Evolutionary conservation across 768 basidiomycete genomes (phyloP).

Genomic region (Suillus tomentosus): DNA sequence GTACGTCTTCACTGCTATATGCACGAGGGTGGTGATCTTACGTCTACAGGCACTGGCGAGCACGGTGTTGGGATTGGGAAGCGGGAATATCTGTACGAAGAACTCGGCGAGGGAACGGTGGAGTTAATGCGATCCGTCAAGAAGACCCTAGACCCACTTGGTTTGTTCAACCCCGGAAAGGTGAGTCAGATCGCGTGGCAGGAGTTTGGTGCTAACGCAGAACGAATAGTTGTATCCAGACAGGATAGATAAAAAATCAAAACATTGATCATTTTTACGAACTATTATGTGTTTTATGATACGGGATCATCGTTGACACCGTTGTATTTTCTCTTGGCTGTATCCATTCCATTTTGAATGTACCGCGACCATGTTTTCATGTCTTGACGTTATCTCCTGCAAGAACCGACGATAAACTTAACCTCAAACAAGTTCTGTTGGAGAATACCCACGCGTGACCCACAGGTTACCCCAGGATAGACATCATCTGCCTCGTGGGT

Average conservation of each 20-base stretch:
- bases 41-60: constrained; percentile 66
- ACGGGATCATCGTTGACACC: not conserved
- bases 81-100: constrained; percentile 74
- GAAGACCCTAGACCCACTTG: constrained; percentile 67
- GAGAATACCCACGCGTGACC: not conserved
- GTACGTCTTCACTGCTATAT: constrained; percentile 37
- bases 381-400: not conserved
- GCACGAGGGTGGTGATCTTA: not conserved
- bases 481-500: not conserved
- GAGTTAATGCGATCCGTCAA: constrained; percentile 85
- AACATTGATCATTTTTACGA: not conserved
- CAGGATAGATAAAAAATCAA: constrained; percentile 6
- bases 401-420: not conserved
- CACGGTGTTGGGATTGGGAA: constrained; percentile 91
- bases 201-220: not conserved
- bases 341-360: not conserved
- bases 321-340: not conserved
- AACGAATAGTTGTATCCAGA: constrained; percentile 12
- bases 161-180: constrained; percentile 86
- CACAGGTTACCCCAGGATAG: not conserved
- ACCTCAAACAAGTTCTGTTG: not conserved
- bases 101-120: constrained; percentile 83
- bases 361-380: not conserved
- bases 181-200: constrained; percentile 33
- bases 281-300: not conserved